Evolutionary conservation across 169 alveolate species (phyloP).

Genomic region (Theileria parva): DNA sequence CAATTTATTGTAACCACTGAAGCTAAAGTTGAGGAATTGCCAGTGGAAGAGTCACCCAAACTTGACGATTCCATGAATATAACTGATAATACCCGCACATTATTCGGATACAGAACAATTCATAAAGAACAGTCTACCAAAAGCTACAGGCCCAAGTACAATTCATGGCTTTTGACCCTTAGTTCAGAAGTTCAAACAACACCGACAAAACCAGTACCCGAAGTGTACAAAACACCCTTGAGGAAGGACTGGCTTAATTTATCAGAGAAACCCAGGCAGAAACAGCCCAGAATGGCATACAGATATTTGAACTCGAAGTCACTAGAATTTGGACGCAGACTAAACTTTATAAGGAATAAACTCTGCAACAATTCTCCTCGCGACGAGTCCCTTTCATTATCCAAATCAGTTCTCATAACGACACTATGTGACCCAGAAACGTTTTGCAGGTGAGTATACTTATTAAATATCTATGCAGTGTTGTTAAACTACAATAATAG

Average conservation of each 20-base stretch:
- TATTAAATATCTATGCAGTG: not conserved
- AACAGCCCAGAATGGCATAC: conserved; percentile 31
- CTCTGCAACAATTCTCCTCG: not conserved
- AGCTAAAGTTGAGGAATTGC: not conserved
- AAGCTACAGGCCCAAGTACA: not conserved
- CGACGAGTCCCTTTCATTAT: not conserved
- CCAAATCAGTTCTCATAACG: not conserved
- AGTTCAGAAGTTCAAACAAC: not conserved
- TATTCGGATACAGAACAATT: conserved; percentile 10
- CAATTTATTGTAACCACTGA: not conserved
- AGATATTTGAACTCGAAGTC: conserved; percentile 23
- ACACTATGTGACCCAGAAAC: conserved; percentile 10
- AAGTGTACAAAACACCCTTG: not conserved
- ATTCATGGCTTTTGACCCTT: conserved; percentile 18
- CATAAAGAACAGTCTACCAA: not conserved
- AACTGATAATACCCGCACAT: not conserved
- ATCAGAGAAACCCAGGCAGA: not conserved
- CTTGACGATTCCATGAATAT: not conserved
- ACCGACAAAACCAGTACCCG: not conserved
- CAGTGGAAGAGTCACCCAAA: not conserved
- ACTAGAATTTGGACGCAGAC: not conserved
- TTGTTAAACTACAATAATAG: not conserved
- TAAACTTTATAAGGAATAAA: conserved; percentile 4
- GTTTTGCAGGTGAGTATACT: conserved; percentile 7
- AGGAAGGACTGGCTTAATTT: conserved; percentile 11